Base-by-base conservation (phyloP, 345 rosid genomes). In the Durio zibethinus region DNA sequence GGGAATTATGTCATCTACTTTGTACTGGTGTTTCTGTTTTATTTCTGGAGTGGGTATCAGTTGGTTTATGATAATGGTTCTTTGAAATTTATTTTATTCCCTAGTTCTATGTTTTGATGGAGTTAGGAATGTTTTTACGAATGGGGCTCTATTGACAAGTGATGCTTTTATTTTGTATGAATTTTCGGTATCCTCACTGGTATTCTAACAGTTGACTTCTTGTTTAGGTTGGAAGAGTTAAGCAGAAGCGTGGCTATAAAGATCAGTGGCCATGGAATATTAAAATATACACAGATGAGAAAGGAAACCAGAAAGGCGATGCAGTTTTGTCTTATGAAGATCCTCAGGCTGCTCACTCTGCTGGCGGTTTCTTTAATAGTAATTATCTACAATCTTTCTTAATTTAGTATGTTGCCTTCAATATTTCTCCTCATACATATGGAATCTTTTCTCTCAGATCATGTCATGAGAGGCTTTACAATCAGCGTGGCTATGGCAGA, bases 211-310 rank as follows among this genome's bases (percentile, higher is more conserved):
- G 42, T 66, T 52, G 2, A 15, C 12, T 20, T 42, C 15, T 25
- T 45, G 43, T 74, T 23, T 84, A 97, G 99, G 95, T 97, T 83
- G 95, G 93, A 83, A 86, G 94, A 88, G 88, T 97, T 76, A 97
- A 97, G 89, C 98, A 97, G 83, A 97, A 97, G 88, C 85, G 97
- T 63, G 99, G 99, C n/a, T 94, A 87, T 81, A 97, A 94, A 83
- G 98, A 94, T 86, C 97, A 97, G 67, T 94, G 98, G 99, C 98
- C 98, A 2, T 97, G 91, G 87, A 97, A 97, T 77, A 89, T 97
- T 79, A 97, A 94, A 81, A 83, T 97, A 45, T 97, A 97, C 90
- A 92, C 94, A 3, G 99, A 97, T 79, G 97, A 94, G 71, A 89
- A 88, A 66, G 98, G 99, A 71, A 92, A 92, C 78, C 82, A 85